Percentiles rank a stretch among this genome's conserved stretches.
phyloP scores from a whole-genome alignment of 208 protist species.

The Trypanosoma brucei region DNA sequence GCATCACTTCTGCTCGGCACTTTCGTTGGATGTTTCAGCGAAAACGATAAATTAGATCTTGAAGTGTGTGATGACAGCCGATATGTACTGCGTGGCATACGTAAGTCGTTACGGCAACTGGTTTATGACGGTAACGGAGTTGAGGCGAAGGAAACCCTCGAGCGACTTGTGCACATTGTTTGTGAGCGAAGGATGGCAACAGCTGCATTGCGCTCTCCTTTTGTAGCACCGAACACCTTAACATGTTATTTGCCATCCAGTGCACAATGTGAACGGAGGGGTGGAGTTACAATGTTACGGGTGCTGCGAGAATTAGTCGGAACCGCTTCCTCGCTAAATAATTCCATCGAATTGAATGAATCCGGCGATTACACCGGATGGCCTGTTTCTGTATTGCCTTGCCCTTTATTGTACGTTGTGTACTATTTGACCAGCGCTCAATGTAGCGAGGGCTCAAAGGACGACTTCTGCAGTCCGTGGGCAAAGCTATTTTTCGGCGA shows the following conservation, averaged over 20 bases:
- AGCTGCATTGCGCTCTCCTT: neutral
- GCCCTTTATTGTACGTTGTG: slow-evolving; percentile 5
- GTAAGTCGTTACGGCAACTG: slow-evolving; percentile 1
- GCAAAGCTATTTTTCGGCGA: slow-evolving; percentile 10
- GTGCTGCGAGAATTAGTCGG: neutral
- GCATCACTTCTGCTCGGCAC: slow-evolving; percentile 4
- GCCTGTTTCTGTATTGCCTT: neutral
- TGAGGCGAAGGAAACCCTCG: neutral
- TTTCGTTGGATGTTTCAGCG: slow-evolving; percentile 17
- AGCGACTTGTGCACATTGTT: neutral
- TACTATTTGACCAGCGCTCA: slow-evolving; percentile 16
- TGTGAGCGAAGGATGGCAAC: slow-evolving; percentile 1
- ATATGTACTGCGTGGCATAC: neutral
- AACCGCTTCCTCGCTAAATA: neutral
- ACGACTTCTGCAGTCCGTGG: slow-evolving; percentile 3
- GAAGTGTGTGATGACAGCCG: neutral
- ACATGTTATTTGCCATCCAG: no score
- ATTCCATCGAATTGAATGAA: neutral
- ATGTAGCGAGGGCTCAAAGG: neutral
- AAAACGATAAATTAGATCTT: neutral
- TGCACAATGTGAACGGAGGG: no score
- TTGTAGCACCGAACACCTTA: no score
- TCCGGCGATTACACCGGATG: neutral
- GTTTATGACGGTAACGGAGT: neutral
- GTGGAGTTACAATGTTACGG: neutral